These are phyloP conservation scores for Naganishia randhawae DNA, from an alignment of 768 basidiomycete species.

Conservation along the genomic window DNA sequence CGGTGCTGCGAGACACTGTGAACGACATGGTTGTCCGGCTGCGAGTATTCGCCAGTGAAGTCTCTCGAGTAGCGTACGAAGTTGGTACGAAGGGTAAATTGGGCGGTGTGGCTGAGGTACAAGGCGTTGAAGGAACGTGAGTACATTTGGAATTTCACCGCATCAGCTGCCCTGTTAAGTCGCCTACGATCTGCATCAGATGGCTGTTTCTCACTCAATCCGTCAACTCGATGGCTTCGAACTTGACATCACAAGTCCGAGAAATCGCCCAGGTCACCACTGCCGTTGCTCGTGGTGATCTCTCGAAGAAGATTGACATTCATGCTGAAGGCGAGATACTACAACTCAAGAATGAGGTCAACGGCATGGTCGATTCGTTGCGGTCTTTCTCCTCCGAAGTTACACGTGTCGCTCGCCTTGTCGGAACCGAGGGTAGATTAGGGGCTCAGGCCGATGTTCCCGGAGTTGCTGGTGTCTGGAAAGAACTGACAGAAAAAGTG, in stretches of 20 bases:
- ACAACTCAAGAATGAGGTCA: slow-evolving; percentile 50
- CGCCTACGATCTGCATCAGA: background rate
- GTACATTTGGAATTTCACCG: background rate
- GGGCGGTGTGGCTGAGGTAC: slow-evolving; percentile 50
- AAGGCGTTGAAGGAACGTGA: slow-evolving; percentile 47
- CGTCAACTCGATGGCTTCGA: slow-evolving; percentile 46
- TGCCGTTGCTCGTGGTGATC: slow-evolving; percentile 51
- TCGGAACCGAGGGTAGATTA: slow-evolving; percentile 81
- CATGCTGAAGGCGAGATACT: slow-evolving; percentile 52
- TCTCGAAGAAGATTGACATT: slow-evolving; percentile 45
- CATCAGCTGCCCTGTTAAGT: background rate
- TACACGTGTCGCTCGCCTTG: slow-evolving; percentile 72
- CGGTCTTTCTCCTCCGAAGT: slow-evolving; percentile 54
- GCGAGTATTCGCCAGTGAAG: slow-evolving; percentile 48
- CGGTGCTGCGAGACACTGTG: slow-evolving; percentile 57
- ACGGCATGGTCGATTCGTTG: slow-evolving; percentile 50
- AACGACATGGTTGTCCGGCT: slow-evolving; percentile 50
- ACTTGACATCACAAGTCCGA: slow-evolving; percentile 51
- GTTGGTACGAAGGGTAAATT: slow-evolving; percentile 50
- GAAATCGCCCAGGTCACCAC: slow-evolving; percentile 53
- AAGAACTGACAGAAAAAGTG: slow-evolving; percentile 57
- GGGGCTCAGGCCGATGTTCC: slow-evolving; percentile 84
- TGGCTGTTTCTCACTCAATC: slow-evolving; percentile 2
- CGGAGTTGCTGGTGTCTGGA: slow-evolving; percentile 69
- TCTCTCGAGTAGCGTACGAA: slow-evolving; percentile 52